A percentile compares a stretch with the other conserved stretches of the same genome.
phyloP scores from a whole-genome alignment of 495 filamentous ascomycete genomes.

The Hypoxylon intermedium region DNA sequence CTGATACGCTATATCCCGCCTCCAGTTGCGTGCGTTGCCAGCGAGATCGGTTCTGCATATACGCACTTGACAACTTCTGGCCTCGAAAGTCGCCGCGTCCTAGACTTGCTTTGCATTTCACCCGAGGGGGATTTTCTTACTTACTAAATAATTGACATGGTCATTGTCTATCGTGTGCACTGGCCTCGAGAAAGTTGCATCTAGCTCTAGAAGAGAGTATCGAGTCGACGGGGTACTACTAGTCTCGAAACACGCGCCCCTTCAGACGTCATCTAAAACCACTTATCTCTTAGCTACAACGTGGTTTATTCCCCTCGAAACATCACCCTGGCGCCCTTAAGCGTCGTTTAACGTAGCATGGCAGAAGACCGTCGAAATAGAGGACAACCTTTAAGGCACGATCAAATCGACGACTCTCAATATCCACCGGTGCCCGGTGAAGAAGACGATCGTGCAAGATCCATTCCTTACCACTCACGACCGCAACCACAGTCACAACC shows the following conservation, averaged over 20 bases:
- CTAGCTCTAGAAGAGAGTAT: slow-evolving; percentile 14
- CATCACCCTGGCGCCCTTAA: slow-evolving; percentile 34
- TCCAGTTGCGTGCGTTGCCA: slow-evolving; percentile 6
- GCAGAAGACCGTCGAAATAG: slow-evolving; percentile 51
- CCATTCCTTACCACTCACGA: slow-evolving; percentile 43
- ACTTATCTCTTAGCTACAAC: slow-evolving; percentile 10
- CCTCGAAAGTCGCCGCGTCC: slow-evolving; percentile 2
- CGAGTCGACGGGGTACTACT: slow-evolving; percentile 6
- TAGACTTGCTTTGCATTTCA: slow-evolving; percentile 4
- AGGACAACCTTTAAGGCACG: slow-evolving; percentile 49
- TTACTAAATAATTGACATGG: slow-evolving; percentile 18
- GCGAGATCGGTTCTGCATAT: slow-evolving; percentile 10
- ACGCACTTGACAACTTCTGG: slow-evolving; percentile 16
- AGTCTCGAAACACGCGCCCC: slow-evolving; percentile 25
- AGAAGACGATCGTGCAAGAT: slow-evolving; percentile 51
- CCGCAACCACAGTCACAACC: background rate
- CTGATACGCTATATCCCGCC: slow-evolving; percentile 1
- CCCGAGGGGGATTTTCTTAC: background rate
- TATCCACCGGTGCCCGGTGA: slow-evolving; percentile 59
- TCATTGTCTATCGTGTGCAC: slow-evolving; percentile 8
- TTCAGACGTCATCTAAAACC: slow-evolving; percentile 16
- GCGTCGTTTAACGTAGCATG: slow-evolving; percentile 48
- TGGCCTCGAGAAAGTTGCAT: slow-evolving; percentile 13
- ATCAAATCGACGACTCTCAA: slow-evolving; percentile 47
- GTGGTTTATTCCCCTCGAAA: slow-evolving; percentile 27